These are phyloP conservation scores for Fragilaria radians DNA, from an alignment of 108 stramenopile genomes.

Conservation along the genomic window DNA sequence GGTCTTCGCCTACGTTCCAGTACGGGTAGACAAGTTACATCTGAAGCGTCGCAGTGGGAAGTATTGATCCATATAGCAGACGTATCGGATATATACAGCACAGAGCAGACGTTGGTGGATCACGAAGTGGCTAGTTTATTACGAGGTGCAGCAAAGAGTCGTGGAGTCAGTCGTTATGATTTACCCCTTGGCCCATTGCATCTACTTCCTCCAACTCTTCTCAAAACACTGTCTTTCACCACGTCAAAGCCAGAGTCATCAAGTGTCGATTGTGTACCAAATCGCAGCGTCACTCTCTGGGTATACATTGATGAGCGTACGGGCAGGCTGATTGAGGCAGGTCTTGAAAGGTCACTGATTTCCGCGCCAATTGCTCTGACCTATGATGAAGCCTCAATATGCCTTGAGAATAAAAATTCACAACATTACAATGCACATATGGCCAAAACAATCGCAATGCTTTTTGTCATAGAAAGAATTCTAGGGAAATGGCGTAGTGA, in stretches of 20 bases:
- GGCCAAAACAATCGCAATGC: slow-evolving; percentile 30
- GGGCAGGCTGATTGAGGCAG: slow-evolving; percentile 71
- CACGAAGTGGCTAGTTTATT: slow-evolving; percentile 2
- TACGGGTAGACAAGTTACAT: slow-evolving; percentile 52
- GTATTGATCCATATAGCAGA: slow-evolving; percentile 76
- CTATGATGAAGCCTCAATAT: slow-evolving; percentile 46
- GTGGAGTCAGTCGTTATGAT: slow-evolving; percentile 77
- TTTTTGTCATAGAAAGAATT: slow-evolving; percentile 53
- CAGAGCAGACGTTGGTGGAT: slow-evolving; percentile 9
- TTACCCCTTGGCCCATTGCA: slow-evolving; percentile 73
- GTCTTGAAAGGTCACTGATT: slow-evolving; percentile 70
- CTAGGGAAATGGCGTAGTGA: slow-evolving; percentile 41
- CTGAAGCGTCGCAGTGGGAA: slow-evolving; percentile 70
- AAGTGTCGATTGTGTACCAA: slow-evolving; percentile 20
- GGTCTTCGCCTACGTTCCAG: slow-evolving; percentile 62
- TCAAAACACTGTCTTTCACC: slow-evolving; percentile 46
- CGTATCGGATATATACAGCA: slow-evolving; percentile 68
- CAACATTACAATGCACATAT: slow-evolving; percentile 12
- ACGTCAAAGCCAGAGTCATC: slow-evolving; percentile 10
- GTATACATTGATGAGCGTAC: slow-evolving; percentile 77
- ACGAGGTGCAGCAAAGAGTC: slow-evolving; percentile 49
- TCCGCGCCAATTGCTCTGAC: slow-evolving; percentile 50
- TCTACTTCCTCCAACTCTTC: slow-evolving; percentile 66
- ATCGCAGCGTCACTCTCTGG: slow-evolving; percentile 79
- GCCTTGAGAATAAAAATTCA: slow-evolving; percentile 32